Base-by-base conservation (phyloP, 352 stramenopile genomes). In the Sclerospora graminicola region DNA sequence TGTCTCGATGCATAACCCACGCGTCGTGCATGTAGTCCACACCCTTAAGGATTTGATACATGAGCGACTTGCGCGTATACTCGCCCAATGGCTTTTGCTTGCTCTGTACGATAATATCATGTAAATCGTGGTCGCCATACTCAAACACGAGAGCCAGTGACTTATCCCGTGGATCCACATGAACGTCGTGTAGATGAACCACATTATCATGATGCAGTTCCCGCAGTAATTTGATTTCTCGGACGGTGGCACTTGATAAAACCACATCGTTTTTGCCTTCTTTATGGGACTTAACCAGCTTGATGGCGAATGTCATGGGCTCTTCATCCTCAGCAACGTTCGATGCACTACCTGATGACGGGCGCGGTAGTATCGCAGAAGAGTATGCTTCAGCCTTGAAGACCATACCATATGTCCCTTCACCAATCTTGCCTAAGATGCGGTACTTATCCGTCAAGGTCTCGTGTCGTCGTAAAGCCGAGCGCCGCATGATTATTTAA, bases 1-100 rank as follows among this genome's bases (percentile, higher is more conserved):
- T 84, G 48, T 97, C 88, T 30, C 89, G 82, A 50, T 97, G 89
- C 65, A 96, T 92, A 47, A 96, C 83, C 82, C 87, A 95, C 9
- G 83, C 69, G 54, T 89, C 79, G 62, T 97, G 89, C 66, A 97
- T 95, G 58, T 96, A 95, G 51, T 93, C 75, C 43, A 95, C 78
- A 10, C 84, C 89, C 58, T 94, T 94, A 41, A 94, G 63, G 35
- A 95, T 91, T 57, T 94, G 84, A 62, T 87, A 92, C 73, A 95
- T 88, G 45, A 97, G 78, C 41, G 84, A 93, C 61, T 95, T 95
- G 46, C 89, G 86, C 27, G 93, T 91, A 55, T 92, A 94, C 52
- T 95, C 77, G 21, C 84, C 86, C 23, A 97, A 56, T 36, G 75
- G 80, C 48, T 90, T 94, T 57, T 89, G 74, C 34, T 88, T 88